Evolutionary conservation across 202 grass and related monocot species (phyloP), one percentile per base, ranked within the genome.

Genomic region (Panicum hallii): DNA sequence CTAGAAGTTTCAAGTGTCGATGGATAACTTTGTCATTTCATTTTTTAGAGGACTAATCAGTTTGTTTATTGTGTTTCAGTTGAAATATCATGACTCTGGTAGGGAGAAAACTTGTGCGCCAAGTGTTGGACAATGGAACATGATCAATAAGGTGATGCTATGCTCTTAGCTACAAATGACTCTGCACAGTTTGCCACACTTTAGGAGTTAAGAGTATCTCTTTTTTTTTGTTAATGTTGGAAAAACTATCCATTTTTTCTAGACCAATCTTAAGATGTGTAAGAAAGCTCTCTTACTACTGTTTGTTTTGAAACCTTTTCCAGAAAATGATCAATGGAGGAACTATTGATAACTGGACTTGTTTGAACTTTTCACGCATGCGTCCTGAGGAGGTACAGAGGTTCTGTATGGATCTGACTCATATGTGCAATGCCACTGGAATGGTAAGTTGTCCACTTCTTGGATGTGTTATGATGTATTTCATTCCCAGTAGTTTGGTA

Each of bases 291-390:
- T 74, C 52, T 81, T 28, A 78, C 38, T 67, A 70, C 23, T 82
- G 17, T 85, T 6, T 67, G 36, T 13, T 54, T 58, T 5, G 41
- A 45, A 15, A 53, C 17, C 50, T 66, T 52, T 22, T 85, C 19
- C 61, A 95, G 93, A 95, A 93, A 95, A 89, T 95, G 93, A 79
- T 95, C n/a, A 85, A 95, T 49, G 93, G 90, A 44, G 93, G 83
- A 44, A 78, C 17, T 52, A 84, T 95, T 10, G 63, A 95, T 43
- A 57, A 89, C 56, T 95, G 93, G 93, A 73, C 93, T 11, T 90
- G 88, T 81, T 20, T 95, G 62, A 95, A 66, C 60, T 93, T 95
- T 87, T 95, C 93, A 15, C 86, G 86, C 45, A 90, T 90, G 82
- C 84, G 47, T 62, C 89, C 62, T 2, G 75, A 82, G 63, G 90